These are phyloP conservation scores for Panaeolus papilionaceus DNA, from an alignment of 768 basidiomycete genomes.

Conservation along the genomic window DNA sequence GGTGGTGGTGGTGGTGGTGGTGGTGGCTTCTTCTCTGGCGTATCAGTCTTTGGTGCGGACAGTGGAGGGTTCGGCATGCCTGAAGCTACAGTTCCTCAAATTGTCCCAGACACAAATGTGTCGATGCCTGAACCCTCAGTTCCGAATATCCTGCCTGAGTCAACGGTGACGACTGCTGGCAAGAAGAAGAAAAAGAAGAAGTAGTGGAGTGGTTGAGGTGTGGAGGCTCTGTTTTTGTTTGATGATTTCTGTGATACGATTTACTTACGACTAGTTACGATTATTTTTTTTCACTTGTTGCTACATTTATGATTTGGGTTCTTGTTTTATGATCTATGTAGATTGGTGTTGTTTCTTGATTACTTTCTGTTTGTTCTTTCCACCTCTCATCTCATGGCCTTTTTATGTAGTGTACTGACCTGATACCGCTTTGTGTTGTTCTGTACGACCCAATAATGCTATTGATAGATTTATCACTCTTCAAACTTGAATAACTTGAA, in stretches of 20 bases:
- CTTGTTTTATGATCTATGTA: neutral
- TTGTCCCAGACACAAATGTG: neutral
- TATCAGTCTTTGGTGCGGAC: neutral
- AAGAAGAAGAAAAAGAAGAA: slow-evolving; percentile 13
- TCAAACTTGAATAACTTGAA: no score
- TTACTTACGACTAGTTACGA: neutral
- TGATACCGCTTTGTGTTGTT: neutral
- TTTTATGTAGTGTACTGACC: neutral
- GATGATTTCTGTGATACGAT: neutral
- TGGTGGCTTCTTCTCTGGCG: neutral
- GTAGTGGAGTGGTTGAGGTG: neutral
- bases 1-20: slow-evolving; percentile 7
- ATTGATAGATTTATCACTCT: neutral
- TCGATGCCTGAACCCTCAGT: neutral
- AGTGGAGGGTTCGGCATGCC: neutral
- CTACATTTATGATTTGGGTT: neutral
- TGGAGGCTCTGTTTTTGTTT: neutral
- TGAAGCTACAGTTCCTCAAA: neutral
- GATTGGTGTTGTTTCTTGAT: slow-evolving; percentile 5
- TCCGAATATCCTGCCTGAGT: neutral
- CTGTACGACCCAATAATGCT: neutral
- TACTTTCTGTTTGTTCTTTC: neutral
- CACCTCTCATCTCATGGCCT: no score
- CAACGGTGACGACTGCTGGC: neutral
- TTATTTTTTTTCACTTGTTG: neutral